phyloP scores from a whole-genome alignment of 73 alveolate species.

The Paramecium octaurelia region DNA sequence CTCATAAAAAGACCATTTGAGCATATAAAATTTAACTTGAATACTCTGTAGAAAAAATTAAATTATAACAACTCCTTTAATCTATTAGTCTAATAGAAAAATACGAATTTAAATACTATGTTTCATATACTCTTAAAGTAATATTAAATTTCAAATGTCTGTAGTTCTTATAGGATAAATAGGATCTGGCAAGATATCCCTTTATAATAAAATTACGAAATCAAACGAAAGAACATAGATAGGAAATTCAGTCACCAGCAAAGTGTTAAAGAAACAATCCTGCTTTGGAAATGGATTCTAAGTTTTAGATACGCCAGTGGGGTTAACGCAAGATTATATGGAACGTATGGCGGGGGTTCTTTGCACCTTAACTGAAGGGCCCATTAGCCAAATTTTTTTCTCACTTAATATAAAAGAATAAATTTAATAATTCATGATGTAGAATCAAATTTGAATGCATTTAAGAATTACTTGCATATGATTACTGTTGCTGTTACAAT shows the following conservation, averaged over 20 bases:
- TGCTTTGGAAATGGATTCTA: neutral
- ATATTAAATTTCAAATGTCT: too few relatives aligned
- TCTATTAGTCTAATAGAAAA: too few relatives aligned
- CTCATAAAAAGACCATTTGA: too few relatives aligned
- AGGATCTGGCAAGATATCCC: neutral
- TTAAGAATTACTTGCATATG: too few relatives aligned
- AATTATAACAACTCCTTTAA: too few relatives aligned
- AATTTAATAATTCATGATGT: neutral
- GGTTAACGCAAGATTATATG: neutral
- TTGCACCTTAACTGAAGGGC: slow-evolving; percentile 9
- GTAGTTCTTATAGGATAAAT: neutral
- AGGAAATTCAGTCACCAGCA: neutral
- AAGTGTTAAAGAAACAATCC: neutral
- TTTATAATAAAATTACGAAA: neutral
- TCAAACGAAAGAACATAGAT: neutral
- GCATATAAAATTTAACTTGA: too few relatives aligned
- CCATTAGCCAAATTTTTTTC: neutral
- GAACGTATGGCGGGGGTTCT: neutral
- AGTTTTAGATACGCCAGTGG: slow-evolving; percentile 9
- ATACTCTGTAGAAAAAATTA: too few relatives aligned
- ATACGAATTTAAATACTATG: too few relatives aligned
- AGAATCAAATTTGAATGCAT: too few relatives aligned
- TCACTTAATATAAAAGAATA: neutral
- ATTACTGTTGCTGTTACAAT: neutral
- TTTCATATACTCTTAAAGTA: too few relatives aligned